Evolutionary conservation across 495 filamentous ascomycete genomes (phyloP).

Genomic region (Xylaria palmicola): DNA sequence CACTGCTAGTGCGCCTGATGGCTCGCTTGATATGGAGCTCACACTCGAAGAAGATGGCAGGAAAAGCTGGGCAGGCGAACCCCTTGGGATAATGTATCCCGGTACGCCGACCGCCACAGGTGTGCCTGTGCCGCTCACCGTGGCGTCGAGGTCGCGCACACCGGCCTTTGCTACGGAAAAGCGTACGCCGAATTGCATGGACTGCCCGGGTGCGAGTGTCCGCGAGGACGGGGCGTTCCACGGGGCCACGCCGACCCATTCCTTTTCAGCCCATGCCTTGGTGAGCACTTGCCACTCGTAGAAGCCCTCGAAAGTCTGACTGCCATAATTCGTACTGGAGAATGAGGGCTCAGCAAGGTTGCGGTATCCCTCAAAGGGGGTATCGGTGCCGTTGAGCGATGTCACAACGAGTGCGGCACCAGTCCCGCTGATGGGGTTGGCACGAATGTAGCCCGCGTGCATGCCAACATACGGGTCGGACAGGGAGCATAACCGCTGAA

Average conservation of each 20-base stretch:
- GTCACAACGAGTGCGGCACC: slow-evolving; percentile 50
- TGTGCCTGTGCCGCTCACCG: slow-evolving; percentile 36
- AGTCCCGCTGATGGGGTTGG: slow-evolving; percentile 42
- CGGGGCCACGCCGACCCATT: slow-evolving; percentile 44
- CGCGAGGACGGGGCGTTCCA: slow-evolving; percentile 50
- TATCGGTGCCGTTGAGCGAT: slow-evolving; percentile 39
- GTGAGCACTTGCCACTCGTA: slow-evolving; percentile 54
- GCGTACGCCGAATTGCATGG: slow-evolving; percentile 42
- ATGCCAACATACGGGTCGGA: slow-evolving; percentile 54
- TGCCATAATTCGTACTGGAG: slow-evolving; percentile 38
- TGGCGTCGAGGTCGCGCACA: slow-evolving; percentile 41
- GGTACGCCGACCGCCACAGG: slow-evolving; percentile 48
- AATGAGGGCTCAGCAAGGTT: slow-evolving; percentile 39
- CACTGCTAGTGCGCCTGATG: slow-evolving; percentile 24
- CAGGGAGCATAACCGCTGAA: slow-evolving; percentile 41
- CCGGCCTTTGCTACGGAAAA: slow-evolving; percentile 42
- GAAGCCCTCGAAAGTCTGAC: slow-evolving; percentile 52
- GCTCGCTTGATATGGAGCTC: slow-evolving; percentile 24
- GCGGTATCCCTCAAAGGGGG: slow-evolving; percentile 50
- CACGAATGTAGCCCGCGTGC: slow-evolving; percentile 51
- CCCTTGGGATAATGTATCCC: slow-evolving; percentile 48
- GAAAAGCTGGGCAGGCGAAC: slow-evolving; percentile 40
- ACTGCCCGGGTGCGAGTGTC: slow-evolving; percentile 39
- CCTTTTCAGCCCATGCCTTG: slow-evolving; percentile 47
- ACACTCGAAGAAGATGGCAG: slow-evolving; percentile 31